These are phyloP conservation scores for Coemansia sp. DNA, from an alignment of 192 early-diverging fungal genomes.

Conservation along the genomic window DNA sequence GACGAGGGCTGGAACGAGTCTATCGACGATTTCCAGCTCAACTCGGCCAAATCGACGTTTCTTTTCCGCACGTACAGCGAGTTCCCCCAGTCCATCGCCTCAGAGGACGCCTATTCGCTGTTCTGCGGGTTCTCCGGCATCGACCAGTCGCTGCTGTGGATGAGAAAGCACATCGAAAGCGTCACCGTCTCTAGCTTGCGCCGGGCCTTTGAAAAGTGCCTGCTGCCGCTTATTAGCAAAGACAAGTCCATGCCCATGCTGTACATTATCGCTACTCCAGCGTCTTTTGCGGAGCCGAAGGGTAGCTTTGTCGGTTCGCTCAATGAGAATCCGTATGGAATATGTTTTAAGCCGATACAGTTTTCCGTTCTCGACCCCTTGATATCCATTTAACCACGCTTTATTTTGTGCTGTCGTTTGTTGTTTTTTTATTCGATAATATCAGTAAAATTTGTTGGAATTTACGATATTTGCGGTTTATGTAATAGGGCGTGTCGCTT, in stretches of 20 bases:
- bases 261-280: conserved; percentile 41
- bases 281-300: conserved; percentile 11
- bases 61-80: conserved; percentile 24
- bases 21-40: conserved; percentile 42
- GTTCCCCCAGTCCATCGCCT: conserved; percentile 15
- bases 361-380: conserved; percentile 34
- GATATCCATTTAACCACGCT: conserved; percentile 22
- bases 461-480: too few relatives aligned
- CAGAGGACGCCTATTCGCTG: conserved; percentile 29
- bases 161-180: conserved; percentile 33
- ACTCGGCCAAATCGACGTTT: conserved; percentile 32
- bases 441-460: too few relatives aligned
- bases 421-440: too few relatives aligned
- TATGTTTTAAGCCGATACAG: conserved; percentile 23
- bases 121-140: conserved; percentile 33
- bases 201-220: conserved; percentile 25
- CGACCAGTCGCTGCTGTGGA: conserved; percentile 39
- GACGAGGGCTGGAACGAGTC: conserved; percentile 33
- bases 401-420: too few relatives aligned
- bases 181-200: conserved; percentile 33
- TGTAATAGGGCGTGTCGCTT: too few relatives aligned
- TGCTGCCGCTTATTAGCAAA: conserved; percentile 32
- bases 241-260: conserved; percentile 13
- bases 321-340: conserved; percentile 31
- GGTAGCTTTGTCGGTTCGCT: conserved; percentile 16